Base-by-base conservation (phyloP, 345 rosid species). In the Pistacia vera region DNA sequence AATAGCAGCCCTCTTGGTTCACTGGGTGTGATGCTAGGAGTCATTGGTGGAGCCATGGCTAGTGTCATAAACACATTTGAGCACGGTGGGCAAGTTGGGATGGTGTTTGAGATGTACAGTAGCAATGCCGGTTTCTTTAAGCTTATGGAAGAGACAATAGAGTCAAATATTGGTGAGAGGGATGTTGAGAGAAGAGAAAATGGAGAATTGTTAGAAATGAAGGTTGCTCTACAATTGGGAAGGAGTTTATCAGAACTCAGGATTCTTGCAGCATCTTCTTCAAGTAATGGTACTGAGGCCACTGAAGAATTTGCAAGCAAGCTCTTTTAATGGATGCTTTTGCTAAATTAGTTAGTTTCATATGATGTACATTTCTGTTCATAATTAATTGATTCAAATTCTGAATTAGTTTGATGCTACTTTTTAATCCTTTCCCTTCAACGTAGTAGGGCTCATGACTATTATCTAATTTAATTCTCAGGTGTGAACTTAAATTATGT, bases 71-170 rank as follows among this genome's bases (percentile, higher is more conserved):
- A 76, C 72, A 71, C 85, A n/a, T 11, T 85, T 11, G 87, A 84
- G 80, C 90, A 89, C 59, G 90, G 88, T 10, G 77, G 80, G 9
- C 89, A 82, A 77, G 83, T 83, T 17, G 92, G 90, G 20, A 86
- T 89, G 90, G 86, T 86, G 79, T 81, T 89, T 16, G 90, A 86
- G 84, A 83, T 89, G 90, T 83, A 87, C 11, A 49, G 88, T 14
- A 73, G 79, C 77, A 85, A 82, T 48, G 92, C 86, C 0, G 90
- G 92, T 10, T 86, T 83, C 78, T 85, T 83, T 11, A 75, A 81
- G 59, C 83, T 77, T 7, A 63, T 82, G 85, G 81, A 83, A 71
- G 90, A 89, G 70, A 79, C 75, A 8, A 78, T 87, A 55, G 84
- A 83, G 62, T 85, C 84, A 2, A 87, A 75, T 25, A 20, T 84